phyloP scores from a whole-genome alignment of 2,329 filamentous ascomycete species.

The Metarhizium robertsii region DNA sequence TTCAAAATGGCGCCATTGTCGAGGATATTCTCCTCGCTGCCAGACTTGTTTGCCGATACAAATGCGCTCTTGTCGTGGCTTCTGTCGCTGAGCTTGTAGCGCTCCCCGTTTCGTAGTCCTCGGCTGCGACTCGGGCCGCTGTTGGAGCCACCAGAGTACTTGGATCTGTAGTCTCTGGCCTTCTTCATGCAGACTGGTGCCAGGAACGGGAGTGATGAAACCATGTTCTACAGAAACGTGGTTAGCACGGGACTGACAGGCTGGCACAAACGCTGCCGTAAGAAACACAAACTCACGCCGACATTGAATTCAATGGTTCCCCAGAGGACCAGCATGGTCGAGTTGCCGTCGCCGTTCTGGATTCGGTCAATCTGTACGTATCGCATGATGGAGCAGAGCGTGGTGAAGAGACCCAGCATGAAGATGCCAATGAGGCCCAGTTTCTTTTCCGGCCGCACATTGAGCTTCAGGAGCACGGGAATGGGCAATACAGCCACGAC shows the following conservation, averaged over 20 bases:
- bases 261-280: background rate
- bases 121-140: constrained; percentile 14
- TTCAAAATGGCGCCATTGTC: constrained; percentile 27
- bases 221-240: constrained; percentile 28
- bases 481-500: constrained; percentile 40
- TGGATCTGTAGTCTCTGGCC: constrained; percentile 31
- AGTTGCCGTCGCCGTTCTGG: constrained; percentile 40
- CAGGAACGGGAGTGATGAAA: constrained; percentile 36
- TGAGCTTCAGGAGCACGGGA: constrained; percentile 37
- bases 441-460: constrained; percentile 39
- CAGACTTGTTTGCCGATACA: constrained; percentile 15
- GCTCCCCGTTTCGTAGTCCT: constrained; percentile 17
- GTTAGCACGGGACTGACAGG: background rate
- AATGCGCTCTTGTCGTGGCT: constrained; percentile 22
- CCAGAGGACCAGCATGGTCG: constrained; percentile 47
- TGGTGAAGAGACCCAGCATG: constrained; percentile 44
- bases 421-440: constrained; percentile 42
- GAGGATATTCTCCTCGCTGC: constrained; percentile 31
- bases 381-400: constrained; percentile 42
- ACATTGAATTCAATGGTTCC: constrained; percentile 49
- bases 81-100: constrained; percentile 30
- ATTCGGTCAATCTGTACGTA: constrained; percentile 42
- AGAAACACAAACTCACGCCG: constrained; percentile 29
- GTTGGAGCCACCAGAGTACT: constrained; percentile 23
- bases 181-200: constrained; percentile 33